A percentile compares a stretch with the other conserved stretches of the same genome.
These are phyloP conservation scores for Lycium ferocissimum DNA, from an alignment of 257 asterid genomes.

Conservation along the genomic window DNA sequence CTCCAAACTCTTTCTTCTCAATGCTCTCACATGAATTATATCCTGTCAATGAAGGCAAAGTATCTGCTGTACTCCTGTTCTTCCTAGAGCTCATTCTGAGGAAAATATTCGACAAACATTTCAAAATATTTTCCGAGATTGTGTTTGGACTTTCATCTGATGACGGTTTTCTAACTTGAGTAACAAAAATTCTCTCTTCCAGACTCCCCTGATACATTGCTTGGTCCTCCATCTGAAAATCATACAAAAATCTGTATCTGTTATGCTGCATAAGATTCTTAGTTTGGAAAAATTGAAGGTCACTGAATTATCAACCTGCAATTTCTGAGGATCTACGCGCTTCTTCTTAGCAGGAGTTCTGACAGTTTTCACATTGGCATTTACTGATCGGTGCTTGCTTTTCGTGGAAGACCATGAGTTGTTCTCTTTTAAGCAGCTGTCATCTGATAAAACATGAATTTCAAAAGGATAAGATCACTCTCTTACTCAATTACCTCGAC, in stretches of 20 bases:
- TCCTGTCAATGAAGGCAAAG: conserved; percentile 49
- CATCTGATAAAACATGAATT: conserved; percentile 47
- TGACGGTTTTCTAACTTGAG: conserved; percentile 41
- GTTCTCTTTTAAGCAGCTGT: conserved; percentile 64
- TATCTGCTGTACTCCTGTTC: conserved; percentile 51
- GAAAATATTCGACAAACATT: conserved; percentile 71
- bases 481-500: not conserved
- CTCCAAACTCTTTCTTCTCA: conserved; percentile 48
- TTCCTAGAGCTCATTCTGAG: conserved; percentile 70
- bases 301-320: conserved; percentile 48
- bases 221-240: conserved; percentile 55
- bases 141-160: conserved; percentile 59
- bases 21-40: conserved; percentile 46
- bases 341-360: conserved; percentile 59
- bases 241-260: conserved; percentile 9
- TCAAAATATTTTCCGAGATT: conserved; percentile 78
- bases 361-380: conserved; percentile 43
- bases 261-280: conserved; percentile 18
- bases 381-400: conserved; percentile 53
- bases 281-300: not conserved
- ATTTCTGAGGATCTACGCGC: conserved; percentile 53
- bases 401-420: conserved; percentile 47
- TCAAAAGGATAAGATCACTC: not conserved
- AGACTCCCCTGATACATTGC: conserved; percentile 41
- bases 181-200: conserved; percentile 39